Conservation (phyloP, 345 rosid genomes). For the Syzygium oleosum region DNA sequence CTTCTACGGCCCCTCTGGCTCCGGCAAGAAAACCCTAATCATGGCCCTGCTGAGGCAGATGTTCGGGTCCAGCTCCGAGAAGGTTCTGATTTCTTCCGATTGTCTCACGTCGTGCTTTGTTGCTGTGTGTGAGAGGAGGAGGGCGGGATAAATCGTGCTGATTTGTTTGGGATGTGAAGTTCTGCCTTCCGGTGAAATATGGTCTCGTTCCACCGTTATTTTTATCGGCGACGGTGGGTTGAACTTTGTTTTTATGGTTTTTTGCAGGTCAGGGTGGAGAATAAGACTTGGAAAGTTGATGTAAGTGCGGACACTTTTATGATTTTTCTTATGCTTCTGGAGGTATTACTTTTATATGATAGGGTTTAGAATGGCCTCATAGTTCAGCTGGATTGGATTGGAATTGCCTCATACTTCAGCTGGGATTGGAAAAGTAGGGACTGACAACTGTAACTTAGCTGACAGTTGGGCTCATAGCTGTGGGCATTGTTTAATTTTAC, state of each 20-base stretch:
- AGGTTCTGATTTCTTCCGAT: conserved; percentile 27
- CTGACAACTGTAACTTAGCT: not conserved
- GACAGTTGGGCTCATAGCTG: not conserved
- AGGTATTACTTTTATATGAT: not conserved
- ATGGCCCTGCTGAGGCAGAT: conserved; percentile 85
- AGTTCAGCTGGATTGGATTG: not conserved
- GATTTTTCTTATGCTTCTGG: not conserved
- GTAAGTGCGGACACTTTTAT: conserved; percentile 30
- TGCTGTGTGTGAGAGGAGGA: not conserved
- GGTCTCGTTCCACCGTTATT: not conserved
- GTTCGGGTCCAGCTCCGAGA: conserved; percentile 78
- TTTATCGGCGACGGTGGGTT: not conserved
- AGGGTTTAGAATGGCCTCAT: not conserved
- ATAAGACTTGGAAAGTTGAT: conserved; percentile 77
- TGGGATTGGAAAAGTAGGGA: not conserved
- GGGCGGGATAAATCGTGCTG: not conserved
- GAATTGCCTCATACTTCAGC: not conserved
- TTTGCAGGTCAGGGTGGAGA: conserved; percentile 97
- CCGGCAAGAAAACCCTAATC: conserved; percentile 99
- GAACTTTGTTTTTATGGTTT: not conserved
- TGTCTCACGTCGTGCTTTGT: not conserved
- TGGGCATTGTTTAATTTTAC: not conserved
- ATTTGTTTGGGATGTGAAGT: not conserved
- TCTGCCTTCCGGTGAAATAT: not conserved
- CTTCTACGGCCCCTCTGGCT: conserved; percentile 94